phyloP scores from a whole-genome alignment of 805 yeast species.

The Suhomyces pyralidae region DNA sequence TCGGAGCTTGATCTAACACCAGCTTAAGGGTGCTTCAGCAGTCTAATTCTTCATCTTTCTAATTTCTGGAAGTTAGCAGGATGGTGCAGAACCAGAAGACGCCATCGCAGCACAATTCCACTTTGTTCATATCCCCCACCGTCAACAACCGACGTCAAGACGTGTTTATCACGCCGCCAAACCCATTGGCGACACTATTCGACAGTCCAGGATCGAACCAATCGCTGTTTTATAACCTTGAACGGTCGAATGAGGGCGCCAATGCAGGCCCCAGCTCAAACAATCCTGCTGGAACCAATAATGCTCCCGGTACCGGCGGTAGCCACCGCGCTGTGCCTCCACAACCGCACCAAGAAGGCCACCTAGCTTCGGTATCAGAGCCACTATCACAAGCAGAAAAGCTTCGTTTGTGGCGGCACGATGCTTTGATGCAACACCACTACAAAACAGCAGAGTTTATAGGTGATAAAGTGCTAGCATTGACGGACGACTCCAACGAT shows the following conservation, averaged over 20 bases:
- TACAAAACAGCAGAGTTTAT: conserved; percentile 85
- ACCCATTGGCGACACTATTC: conserved; percentile 41
- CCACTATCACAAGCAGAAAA: conserved; percentile 79
- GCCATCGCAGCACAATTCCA: conserved; percentile 65
- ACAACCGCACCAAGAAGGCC: conserved; percentile 2
- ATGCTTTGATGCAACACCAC: conserved; percentile 89
- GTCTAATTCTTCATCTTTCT: background rate
- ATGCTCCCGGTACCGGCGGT: background rate
- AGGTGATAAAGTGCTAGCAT: conserved; percentile 83
- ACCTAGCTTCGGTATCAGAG: conserved; percentile 15
- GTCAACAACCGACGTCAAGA: conserved; percentile 43
- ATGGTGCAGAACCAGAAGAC: conserved; percentile 22
- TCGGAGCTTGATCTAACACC: background rate
- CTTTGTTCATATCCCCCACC: conserved; percentile 70
- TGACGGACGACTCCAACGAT: conserved; percentile 86
- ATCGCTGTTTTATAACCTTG: conserved; percentile 38
- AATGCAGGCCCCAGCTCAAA: background rate
- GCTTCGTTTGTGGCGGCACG: conserved; percentile 88
- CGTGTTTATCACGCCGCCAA: conserved; percentile 47
- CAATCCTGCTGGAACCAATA: background rate
- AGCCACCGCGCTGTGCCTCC: background rate
- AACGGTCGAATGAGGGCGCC: conserved; percentile 9
- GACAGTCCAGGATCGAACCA: conserved; percentile 41
- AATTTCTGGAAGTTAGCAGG: background rate
- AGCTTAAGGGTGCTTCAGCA: background rate